Conservation (phyloP, 306 rosid genomes). For the Vigna mungo region DNA sequence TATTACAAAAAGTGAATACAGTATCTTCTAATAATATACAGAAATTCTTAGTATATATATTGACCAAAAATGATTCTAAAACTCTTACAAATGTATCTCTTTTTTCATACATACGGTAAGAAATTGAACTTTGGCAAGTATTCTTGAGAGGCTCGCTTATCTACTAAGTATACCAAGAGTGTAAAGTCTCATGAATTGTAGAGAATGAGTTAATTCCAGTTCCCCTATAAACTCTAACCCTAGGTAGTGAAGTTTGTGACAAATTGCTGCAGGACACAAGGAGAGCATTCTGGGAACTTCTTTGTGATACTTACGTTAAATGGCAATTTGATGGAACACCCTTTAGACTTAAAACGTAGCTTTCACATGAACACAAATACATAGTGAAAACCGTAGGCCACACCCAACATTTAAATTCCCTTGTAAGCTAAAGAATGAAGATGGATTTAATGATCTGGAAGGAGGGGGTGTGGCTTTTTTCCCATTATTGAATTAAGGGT, state of each 20-base stretch:
- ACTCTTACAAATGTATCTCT: not conserved
- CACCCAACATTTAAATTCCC: slow-evolving; percentile 53
- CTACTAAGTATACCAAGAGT: not conserved
- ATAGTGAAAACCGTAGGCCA: slow-evolving; percentile 43
- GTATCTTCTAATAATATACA: not conserved
- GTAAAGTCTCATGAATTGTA: not conserved
- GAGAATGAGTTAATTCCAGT: slow-evolving; percentile 33
- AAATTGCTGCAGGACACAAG: slow-evolving; percentile 53
- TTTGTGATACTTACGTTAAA: slow-evolving; percentile 41
- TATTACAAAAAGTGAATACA: not conserved
- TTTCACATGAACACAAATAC: slow-evolving; percentile 32
- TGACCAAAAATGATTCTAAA: not conserved
- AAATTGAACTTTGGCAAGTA: not conserved
- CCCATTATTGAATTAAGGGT: slow-evolving; percentile 16
- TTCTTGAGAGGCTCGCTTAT: not conserved
- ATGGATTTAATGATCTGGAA: slow-evolving; percentile 48
- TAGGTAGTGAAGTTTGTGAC: slow-evolving; percentile 47
- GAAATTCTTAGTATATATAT: not conserved
- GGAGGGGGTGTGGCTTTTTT: slow-evolving; percentile 5
- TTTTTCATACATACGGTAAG: not conserved
- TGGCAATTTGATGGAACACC: slow-evolving; percentile 51
- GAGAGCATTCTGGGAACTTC: slow-evolving; percentile 45
- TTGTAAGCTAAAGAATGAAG: slow-evolving; percentile 44
- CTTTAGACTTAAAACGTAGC: slow-evolving; percentile 48
- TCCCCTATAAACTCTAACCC: slow-evolving; percentile 55